These are phyloP conservation scores for Solanum habrochaites DNA, from an alignment of 257 asterid species.

Conservation along the genomic window DNA sequence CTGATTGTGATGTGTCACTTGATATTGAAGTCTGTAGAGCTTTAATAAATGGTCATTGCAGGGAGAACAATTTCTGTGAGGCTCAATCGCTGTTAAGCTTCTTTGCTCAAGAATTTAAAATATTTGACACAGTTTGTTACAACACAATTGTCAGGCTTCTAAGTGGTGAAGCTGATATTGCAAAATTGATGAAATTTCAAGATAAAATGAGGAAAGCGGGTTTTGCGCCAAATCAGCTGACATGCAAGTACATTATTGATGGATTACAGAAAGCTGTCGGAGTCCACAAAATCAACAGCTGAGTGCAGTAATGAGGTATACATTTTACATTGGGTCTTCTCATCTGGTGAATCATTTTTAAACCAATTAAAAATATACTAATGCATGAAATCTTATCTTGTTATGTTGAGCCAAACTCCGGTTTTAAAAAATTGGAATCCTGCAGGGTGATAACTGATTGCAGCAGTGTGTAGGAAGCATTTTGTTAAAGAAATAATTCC, in stretches of 20 bases:
- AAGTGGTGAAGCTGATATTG: conserved; percentile 35
- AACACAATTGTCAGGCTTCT: conserved; percentile 34
- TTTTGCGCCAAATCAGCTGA: conserved; percentile 39
- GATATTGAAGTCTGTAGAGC: conserved; percentile 50
- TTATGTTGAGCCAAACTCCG: neutral
- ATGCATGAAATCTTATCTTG: neutral
- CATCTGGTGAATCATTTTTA: neutral
- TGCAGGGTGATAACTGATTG: neutral
- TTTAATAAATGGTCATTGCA: conserved; percentile 48
- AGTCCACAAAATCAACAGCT: conserved; percentile 1
- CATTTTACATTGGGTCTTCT: neutral
- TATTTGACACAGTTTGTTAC: conserved; percentile 51
- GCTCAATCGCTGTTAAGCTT: conserved; percentile 37
- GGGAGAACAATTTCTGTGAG: conserved; percentile 24
- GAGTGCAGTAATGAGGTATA: neutral
- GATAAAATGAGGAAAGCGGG: conserved; percentile 66
- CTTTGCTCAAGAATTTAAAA: conserved; percentile 41
- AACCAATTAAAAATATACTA: neutral
- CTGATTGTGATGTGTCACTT: conserved; percentile 33
- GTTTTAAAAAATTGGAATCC: neutral
- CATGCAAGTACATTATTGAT: conserved; percentile 59
- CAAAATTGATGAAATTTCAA: conserved; percentile 42
- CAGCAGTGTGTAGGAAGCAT: neutral
- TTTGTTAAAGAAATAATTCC: neutral
- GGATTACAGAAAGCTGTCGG: conserved; percentile 45